phyloP scores from a whole-genome alignment of 495 filamentous ascomycete genomes.

The Mycothermus thermophilus region DNA sequence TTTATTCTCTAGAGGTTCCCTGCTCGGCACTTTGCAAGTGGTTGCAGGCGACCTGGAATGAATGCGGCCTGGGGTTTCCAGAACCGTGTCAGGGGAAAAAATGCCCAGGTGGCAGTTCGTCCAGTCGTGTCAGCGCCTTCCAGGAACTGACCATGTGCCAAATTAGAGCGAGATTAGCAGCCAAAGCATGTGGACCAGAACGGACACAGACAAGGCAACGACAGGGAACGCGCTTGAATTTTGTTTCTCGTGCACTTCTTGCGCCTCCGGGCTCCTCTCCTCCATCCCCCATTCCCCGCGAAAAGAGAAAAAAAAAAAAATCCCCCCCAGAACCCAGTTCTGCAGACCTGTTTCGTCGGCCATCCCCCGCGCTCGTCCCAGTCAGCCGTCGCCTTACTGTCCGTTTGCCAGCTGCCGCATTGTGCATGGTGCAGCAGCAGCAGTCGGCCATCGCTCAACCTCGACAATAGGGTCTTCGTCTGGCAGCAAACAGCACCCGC shows the following conservation, averaged over 20 bases:
- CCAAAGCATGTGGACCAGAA: constrained; percentile 12
- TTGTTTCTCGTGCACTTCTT: no score
- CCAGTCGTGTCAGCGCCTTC: background rate
- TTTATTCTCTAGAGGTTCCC: no score
- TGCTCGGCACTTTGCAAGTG: no score
- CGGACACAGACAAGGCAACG: no score
- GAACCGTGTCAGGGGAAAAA: no score
- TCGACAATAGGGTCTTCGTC: background rate
- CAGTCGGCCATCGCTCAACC: background rate
- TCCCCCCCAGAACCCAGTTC: constrained; percentile 10
- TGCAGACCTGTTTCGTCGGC: constrained; percentile 5
- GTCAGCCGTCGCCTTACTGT: constrained; percentile 15
- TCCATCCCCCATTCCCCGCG: no score
- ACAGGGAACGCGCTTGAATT: constrained; percentile 20
- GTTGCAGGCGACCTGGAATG: no score
- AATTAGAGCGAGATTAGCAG: constrained; percentile 19
- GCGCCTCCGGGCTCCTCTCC: no score
- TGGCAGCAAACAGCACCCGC: constrained; percentile 10
- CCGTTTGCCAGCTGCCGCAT: no score
- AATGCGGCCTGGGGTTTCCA: no score
- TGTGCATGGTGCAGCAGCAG: constrained; percentile 18
- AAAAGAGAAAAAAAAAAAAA: constrained; percentile 12
- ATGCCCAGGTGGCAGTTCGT: background rate
- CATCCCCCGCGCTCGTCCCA: constrained; percentile 6
- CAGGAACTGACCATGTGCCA: constrained; percentile 16